Conservation (phyloP, 495 filamentous ascomycete genomes). For the Aspergillus mulundensis region DNA sequence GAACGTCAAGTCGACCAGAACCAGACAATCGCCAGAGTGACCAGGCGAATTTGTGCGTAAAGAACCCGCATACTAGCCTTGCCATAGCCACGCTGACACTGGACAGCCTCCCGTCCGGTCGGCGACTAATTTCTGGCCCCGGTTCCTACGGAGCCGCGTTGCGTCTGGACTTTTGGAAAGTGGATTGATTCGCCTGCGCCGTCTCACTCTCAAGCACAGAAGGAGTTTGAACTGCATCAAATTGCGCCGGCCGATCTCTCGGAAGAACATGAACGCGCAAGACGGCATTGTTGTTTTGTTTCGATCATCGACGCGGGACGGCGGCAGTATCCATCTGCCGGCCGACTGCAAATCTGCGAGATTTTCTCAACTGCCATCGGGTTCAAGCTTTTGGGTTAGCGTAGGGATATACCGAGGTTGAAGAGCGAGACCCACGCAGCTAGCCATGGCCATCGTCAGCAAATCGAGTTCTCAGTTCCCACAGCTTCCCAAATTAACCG, state of each 20-base stretch:
- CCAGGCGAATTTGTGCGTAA: neutral
- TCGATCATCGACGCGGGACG: neutral
- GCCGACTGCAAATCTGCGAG: neutral
- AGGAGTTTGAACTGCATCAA: neutral
- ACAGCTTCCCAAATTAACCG: slow-evolving; percentile 9
- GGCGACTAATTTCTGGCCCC: neutral
- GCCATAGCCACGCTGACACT: neutral
- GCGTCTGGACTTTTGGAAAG: neutral
- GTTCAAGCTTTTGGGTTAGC: slow-evolving; percentile 8
- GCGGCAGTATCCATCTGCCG: neutral
- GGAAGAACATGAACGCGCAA: neutral
- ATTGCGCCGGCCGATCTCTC: neutral
- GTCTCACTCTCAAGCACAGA: neutral
- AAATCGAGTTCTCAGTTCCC: neutral
- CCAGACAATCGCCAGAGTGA: neutral
- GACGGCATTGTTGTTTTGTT: neutral
- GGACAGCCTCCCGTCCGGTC: neutral
- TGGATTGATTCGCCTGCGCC: neutral
- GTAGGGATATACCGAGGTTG: neutral
- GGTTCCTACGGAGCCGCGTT: neutral
- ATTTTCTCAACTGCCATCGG: neutral
- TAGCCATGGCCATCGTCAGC: neutral
- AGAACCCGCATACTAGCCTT: no score
- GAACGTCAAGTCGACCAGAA: neutral
- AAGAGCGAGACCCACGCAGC: neutral